Conservation (phyloP, 2,329 filamentous ascomycete species). For the Talaromyces amestolkiae region DNA sequence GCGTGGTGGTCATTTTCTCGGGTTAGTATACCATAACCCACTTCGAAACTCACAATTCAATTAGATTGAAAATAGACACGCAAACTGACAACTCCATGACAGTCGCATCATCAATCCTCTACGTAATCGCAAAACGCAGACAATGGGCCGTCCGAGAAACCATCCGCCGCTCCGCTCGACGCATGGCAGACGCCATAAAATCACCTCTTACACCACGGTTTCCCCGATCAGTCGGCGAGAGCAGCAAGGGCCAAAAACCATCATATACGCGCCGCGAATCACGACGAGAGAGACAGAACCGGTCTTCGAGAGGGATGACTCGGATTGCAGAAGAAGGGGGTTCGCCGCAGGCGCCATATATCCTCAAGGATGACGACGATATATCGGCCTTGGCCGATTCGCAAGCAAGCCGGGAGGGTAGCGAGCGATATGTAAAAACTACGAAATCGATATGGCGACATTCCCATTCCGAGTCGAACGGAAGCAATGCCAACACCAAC, state of each 20-base stretch:
- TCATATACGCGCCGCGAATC: not conserved
- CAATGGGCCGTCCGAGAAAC: constrained; percentile 77
- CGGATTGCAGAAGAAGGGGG: not conserved
- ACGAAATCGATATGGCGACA: not conserved
- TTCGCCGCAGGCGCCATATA: not conserved
- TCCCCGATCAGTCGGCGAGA: constrained; percentile 22
- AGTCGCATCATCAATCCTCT: constrained; percentile 67
- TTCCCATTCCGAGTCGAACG: not conserved
- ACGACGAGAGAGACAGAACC: not conserved
- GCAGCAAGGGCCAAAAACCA: constrained; percentile 2
- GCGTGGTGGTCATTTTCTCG: constrained; percentile 8
- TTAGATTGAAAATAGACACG: not conserved
- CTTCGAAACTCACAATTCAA: too few relatives aligned
- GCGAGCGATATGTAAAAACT: not conserved
- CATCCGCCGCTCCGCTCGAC: constrained; percentile 64
- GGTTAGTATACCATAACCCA: not conserved
- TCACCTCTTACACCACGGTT: constrained; percentile 27
- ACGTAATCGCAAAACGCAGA: constrained; percentile 77
- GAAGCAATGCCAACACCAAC: not conserved
- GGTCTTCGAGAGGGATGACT: constrained; percentile 9
- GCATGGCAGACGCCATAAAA: constrained; percentile 27
- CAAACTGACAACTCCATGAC: constrained; percentile 20
- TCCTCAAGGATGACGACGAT: not conserved
- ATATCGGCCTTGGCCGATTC: not conserved
- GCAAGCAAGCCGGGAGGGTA: not conserved